These are phyloP conservation scores for Tuber magnatum DNA, from an alignment of 495 filamentous ascomycete species.

Conservation along the genomic window DNA sequence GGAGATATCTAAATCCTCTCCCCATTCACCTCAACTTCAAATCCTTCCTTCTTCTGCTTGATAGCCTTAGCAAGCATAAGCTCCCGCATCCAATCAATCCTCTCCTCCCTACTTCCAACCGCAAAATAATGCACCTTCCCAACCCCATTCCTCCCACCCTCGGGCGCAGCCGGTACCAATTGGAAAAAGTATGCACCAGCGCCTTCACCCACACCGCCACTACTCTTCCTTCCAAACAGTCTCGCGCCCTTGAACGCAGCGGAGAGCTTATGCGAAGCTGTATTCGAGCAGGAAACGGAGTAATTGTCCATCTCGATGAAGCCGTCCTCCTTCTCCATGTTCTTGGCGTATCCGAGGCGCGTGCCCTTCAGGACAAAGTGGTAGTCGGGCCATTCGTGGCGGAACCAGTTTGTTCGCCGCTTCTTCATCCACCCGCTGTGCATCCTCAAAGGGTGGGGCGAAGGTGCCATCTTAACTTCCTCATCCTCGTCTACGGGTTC, in stretches of 20 bases:
- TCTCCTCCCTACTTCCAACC: constrained; percentile 73
- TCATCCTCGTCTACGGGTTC: constrained; percentile 42
- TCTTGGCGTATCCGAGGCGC: constrained; percentile 69
- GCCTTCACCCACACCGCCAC: constrained; percentile 45
- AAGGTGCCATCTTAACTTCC: constrained; percentile 42
- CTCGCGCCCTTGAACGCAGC: constrained; percentile 81
- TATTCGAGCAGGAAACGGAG: constrained; percentile 77
- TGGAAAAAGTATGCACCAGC: constrained; percentile 80
- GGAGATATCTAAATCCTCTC: constrained; percentile 55
- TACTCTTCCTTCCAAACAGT: constrained; percentile 53
- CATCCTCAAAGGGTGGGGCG: constrained; percentile 46
- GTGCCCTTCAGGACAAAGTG: constrained; percentile 84
- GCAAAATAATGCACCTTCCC: constrained; percentile 92
- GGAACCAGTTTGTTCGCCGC: constrained; percentile 76
- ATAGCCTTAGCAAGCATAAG: constrained; percentile 92
- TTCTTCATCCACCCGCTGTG: constrained; percentile 91
- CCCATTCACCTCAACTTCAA: constrained; percentile 73
- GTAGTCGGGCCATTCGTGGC: constrained; percentile 88
- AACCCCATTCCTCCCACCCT: constrained; percentile 50
- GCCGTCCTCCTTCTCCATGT: constrained; percentile 58
- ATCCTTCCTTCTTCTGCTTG: constrained; percentile 73
- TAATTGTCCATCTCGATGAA: constrained; percentile 93
- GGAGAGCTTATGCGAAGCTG: constrained; percentile 66
- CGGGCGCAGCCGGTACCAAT: constrained; percentile 64
- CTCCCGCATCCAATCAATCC: constrained; percentile 98